Conservation (phyloP, 768 basidiomycete species). For the Mycena kentingensis region DNA sequence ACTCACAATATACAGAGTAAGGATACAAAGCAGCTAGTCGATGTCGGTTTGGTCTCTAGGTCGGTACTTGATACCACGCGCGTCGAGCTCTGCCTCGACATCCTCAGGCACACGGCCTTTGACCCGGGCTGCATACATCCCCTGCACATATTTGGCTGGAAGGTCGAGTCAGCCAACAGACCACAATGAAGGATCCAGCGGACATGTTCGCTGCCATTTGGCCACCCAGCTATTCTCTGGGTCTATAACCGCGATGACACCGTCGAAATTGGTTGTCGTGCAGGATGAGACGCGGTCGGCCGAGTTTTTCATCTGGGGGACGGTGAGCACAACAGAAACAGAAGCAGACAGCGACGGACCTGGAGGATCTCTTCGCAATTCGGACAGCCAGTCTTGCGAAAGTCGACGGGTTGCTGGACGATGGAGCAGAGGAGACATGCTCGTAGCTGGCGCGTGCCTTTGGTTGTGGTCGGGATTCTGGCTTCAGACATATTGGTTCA, state of each 20-base stretch:
- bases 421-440: conserved; percentile 95
- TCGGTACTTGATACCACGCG: conserved; percentile 80
- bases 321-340: background rate
- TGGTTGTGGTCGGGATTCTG: conserved; percentile 54
- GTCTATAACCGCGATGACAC: conserved; percentile 83
- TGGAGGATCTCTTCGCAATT: conserved; percentile 97
- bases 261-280: conserved; percentile 92
- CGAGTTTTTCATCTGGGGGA: conserved; percentile 78
- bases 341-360: conserved; percentile 44
- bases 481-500: conserved; percentile 7
- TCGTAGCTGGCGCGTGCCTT: conserved; percentile 71
- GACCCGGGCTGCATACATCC: conserved; percentile 92
- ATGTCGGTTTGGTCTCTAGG: conserved; percentile 79
- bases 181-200: conserved; percentile 30
- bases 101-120: conserved; percentile 85
- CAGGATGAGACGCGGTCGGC: conserved; percentile 81
- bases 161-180: conserved; percentile 1
- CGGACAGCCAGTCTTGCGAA: conserved; percentile 85
- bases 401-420: conserved; percentile 82
- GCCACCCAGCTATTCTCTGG: conserved; percentile 94
- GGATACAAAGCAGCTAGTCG: too few relatives aligned
- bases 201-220: conserved; percentile 93
- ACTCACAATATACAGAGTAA: too few relatives aligned
- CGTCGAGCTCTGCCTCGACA: conserved; percentile 78
- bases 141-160: conserved; percentile 84